Evolutionary conservation across 805 yeast genomes (phyloP).

Genomic region (Pichia paraexigua): DNA sequence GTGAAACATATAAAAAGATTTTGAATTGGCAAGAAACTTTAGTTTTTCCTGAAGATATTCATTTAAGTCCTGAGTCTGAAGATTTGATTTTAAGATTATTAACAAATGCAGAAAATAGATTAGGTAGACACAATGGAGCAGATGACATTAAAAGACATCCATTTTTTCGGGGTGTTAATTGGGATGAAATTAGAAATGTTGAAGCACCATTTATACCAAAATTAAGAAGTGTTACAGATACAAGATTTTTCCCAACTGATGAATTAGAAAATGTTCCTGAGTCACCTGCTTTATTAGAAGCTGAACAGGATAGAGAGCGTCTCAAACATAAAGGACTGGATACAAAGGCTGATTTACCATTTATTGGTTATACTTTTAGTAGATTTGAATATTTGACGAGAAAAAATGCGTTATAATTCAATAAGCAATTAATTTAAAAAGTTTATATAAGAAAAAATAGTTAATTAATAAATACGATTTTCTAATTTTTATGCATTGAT

Average conservation of each 20-base stretch:
- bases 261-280: slow-evolving; percentile 94
- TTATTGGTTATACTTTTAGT: slow-evolving; percentile 94
- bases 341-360: slow-evolving; percentile 84
- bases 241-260: slow-evolving; percentile 96
- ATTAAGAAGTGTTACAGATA: slow-evolving; percentile 85
- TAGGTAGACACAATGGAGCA: slow-evolving; percentile 89
- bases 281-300: slow-evolving; percentile 63
- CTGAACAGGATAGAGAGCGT: slow-evolving; percentile 57
- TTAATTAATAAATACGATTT: no score
- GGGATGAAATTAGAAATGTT: slow-evolving; percentile 81
- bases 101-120: slow-evolving; percentile 69
- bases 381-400: slow-evolving; percentile 88
- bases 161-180: slow-evolving; percentile 91
- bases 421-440: no score
- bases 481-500: background rate
- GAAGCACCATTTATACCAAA: slow-evolving; percentile 94
- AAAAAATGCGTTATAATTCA: slow-evolving; percentile 42
- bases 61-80: slow-evolving; percentile 80
- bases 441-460: background rate
- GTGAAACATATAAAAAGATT: slow-evolving; percentile 86
- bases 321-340: slow-evolving; percentile 39
- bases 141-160: slow-evolving; percentile 86
- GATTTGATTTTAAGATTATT: slow-evolving; percentile 72
- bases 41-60: slow-evolving; percentile 86
- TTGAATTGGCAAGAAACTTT: slow-evolving; percentile 85